Conservation (phyloP, 164 flowering plant species). For the Nymphaea thermarum region DNA sequence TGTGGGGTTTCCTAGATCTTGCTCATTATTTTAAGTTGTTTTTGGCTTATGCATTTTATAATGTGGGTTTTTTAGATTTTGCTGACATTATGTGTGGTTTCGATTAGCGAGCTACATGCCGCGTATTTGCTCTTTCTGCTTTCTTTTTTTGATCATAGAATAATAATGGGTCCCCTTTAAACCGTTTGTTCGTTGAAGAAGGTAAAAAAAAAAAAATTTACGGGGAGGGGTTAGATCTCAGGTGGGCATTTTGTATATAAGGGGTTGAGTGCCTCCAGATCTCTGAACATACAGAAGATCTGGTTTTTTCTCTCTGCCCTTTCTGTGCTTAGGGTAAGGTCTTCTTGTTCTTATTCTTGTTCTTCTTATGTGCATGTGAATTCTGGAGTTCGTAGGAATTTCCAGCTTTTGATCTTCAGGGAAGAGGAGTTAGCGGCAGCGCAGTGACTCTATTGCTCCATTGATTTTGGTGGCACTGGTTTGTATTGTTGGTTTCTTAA, state of each 20-base stretch:
- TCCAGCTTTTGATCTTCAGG: background rate
- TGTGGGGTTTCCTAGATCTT: no score
- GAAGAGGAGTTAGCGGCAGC: background rate
- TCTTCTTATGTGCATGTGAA: background rate
- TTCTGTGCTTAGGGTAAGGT: background rate
- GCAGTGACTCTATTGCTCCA: background rate
- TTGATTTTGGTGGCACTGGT: background rate
- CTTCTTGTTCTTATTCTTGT: background rate
- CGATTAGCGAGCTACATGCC: no score
- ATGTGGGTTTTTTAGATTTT: no score
- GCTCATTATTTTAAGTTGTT: no score
- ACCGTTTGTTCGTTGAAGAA: no score
- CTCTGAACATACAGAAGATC: background rate
- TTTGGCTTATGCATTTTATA: no score
- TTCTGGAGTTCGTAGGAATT: no score
- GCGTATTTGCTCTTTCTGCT: no score
- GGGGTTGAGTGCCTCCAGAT: background rate
- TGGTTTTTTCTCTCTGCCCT: background rate
- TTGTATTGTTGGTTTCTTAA: background rate
- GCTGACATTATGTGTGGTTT: no score
- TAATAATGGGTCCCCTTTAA: no score
- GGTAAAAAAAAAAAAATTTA: background rate
- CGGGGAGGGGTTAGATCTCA: background rate
- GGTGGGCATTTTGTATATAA: background rate
- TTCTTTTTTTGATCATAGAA: no score